Evolutionary conservation across 2,329 filamentous ascomycete genomes (phyloP), one percentile per base, ranked within the genome.

Genomic region (Colletotrichum nymphaeae): DNA sequence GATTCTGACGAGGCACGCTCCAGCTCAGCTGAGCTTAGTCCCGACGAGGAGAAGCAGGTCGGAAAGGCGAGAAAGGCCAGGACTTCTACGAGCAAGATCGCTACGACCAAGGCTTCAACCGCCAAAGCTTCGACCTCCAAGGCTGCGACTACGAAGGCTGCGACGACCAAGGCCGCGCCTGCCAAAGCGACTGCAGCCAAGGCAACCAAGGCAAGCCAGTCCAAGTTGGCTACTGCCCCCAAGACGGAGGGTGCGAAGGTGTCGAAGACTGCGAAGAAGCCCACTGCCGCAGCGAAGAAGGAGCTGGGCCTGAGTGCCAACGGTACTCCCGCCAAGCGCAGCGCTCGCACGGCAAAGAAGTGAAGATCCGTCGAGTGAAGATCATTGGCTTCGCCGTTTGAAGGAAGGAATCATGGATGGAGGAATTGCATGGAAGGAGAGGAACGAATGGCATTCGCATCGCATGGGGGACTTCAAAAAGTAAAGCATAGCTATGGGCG

Each of bases 201-300:
- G 28, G 30, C 53, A 9, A 53, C 67, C 6, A 73, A 72, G 67
- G 53, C 58, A 24, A 63, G 63, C 9, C 68, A 72, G 46, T 57
- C 72, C 8, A 24, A 49, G 42, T 49, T 37, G 37, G 37, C 26
- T 6, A 19, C 62, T 7, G 70, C 64, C 7, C 62, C 73, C 63
- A 81, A 81, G 76, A 76, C 80, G 59, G 80, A 77, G 5, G 76
- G 79, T 14, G 79, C 81, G 73, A 82, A 81, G 75, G 76, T 77
- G 9, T 76, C 77, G 65, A 81, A 79, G 74, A 12, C 32, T 12
- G 68, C 72, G 24, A 68, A 72, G 46, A 53, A 72, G 52, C 68
- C 72, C 28, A 72, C 63, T 32, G 35, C 68, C 24, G 67, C 75
- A 19, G 72, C 69, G 12, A 74, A 67, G 52, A 74, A 63, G 37